Evolutionary conservation across 1,284 basidiomycete genomes (phyloP), one percentile per base, ranked within the genome.

Genomic region (Rhizopogon hawkerae): DNA sequence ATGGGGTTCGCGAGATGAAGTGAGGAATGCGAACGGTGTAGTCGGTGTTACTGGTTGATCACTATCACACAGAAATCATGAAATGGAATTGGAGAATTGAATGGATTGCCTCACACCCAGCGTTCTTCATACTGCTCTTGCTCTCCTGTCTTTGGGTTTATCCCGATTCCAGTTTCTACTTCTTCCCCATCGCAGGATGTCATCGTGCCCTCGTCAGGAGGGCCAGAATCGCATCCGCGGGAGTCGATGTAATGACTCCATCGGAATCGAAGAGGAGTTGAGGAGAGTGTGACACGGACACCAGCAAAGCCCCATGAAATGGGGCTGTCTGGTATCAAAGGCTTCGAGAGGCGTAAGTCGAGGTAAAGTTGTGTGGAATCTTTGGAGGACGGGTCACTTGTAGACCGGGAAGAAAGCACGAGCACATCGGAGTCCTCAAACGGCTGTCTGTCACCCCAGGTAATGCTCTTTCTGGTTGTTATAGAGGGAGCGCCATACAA

Each of bases 361-460:
- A 60, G 62, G 33, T 55, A 62, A 21, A 60, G 49, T 2, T 52
- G 58, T 2, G 46, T 56, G 31, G 55, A 48, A 11, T 48, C 57
- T 38, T 58, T 39, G 16, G 18, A 38, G 16, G 16, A 29, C 2
- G 29, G 8, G 1, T 47, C 33, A 18, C 54, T 59, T 6, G 62
- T 61, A 3, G 57, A 51, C 4, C 62, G 60, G 29, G 59, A 60
- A 9, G 57, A 63, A 9, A 60, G 41, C 18, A 63, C 62, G 18
- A 64, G 59, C 23, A 64, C 60, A 9, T 59, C 57, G 4, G 58
- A 63, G 35, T 60, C 59, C 48, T 60, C 62, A 41, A 49, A 64
- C 4, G 49, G 48, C 9, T 49, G 37, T 3, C 41, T 56, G 9
- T 52, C 48, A 35, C 52, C 29, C 59, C 58, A 63, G n/a, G 60